phyloP scores from a whole-genome alignment of 2,329 filamentous ascomycete genomes.

The Pseudocercospora musae region DNA sequence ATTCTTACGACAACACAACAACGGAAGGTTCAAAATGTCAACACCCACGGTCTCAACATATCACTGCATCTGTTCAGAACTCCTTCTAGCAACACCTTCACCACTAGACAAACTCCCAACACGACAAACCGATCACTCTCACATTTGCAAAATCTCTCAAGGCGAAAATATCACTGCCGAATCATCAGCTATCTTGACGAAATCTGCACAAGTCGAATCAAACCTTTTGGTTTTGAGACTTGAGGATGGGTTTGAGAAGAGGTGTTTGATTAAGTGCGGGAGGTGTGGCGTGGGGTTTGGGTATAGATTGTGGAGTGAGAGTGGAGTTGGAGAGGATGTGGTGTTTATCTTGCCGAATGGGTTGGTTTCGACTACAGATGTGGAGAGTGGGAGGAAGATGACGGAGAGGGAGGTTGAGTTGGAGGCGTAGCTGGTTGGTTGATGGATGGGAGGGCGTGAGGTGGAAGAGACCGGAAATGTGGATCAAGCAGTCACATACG shows the following conservation, averaged over 20 bases:
- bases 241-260: conserved; percentile 65
- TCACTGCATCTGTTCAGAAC: conserved; percentile 65
- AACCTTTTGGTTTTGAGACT: conserved; percentile 27
- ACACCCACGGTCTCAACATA: conserved; percentile 41
- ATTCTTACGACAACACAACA: no score
- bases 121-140: conserved; percentile 52
- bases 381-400: conserved; percentile 37
- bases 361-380: conserved; percentile 56
- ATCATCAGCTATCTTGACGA: conserved; percentile 20
- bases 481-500: background rate
- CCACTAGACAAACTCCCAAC: conserved; percentile 52
- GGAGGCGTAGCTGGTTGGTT: no score
- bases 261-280: conserved; percentile 57
- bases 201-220: conserved; percentile 13
- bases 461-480: background rate
- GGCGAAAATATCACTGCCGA: conserved; percentile 19
- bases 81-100: conserved; percentile 60
- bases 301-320: conserved; percentile 54
- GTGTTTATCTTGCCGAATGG: conserved; percentile 61
- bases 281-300: conserved; percentile 60
- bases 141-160: conserved; percentile 54
- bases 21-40: background rate
- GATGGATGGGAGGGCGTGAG: background rate
- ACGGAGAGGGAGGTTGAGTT: conserved; percentile 1
- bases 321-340: conserved; percentile 45